Conservation (phyloP, 169 alveolate genomes). For the Plasmodium yoelii region DNA sequence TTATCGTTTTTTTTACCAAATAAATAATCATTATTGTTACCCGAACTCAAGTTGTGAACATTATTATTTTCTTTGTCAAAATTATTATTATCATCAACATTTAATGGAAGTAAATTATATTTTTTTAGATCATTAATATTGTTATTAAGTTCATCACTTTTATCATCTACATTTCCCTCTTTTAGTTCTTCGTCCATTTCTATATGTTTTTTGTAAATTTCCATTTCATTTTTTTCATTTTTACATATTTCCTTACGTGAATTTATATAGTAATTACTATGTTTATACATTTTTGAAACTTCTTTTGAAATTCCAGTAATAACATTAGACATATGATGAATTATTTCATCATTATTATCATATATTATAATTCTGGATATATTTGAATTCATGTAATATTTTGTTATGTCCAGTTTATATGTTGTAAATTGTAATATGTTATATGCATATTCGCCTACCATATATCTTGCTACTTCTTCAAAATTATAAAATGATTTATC, state of each 20-base stretch:
- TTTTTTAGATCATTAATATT: background rate
- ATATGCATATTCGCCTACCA: slow-evolving; percentile 75
- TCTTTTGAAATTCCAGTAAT: slow-evolving; percentile 65
- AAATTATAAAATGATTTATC: slow-evolving; percentile 64
- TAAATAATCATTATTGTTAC: too few relatives aligned
- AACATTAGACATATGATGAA: slow-evolving; percentile 69
- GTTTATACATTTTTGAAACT: slow-evolving; percentile 60
- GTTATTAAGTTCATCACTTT: background rate
- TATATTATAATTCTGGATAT: slow-evolving; percentile 59
- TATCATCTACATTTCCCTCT: background rate
- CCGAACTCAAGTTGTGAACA: background rate
- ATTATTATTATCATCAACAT: background rate
- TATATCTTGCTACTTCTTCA: slow-evolving; percentile 74
- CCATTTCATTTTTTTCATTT: background rate
- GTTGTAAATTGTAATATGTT: slow-evolving; percentile 65
- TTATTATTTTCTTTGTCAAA: background rate
- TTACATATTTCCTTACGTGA: background rate
- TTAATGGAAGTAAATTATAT: background rate
- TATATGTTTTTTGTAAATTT: background rate
- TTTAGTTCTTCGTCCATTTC: background rate
- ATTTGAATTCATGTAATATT: slow-evolving; percentile 63
- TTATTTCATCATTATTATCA: slow-evolving; percentile 72
- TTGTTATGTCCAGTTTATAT: slow-evolving; percentile 59
- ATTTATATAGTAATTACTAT: slow-evolving; percentile 5
- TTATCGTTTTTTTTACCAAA: background rate